Percentiles rank a stretch among this genome's conserved stretches.
Evolutionary conservation across 2,329 filamentous ascomycete genomes (phyloP).

Genomic region (Alternaria hordeiaustralica): DNA sequence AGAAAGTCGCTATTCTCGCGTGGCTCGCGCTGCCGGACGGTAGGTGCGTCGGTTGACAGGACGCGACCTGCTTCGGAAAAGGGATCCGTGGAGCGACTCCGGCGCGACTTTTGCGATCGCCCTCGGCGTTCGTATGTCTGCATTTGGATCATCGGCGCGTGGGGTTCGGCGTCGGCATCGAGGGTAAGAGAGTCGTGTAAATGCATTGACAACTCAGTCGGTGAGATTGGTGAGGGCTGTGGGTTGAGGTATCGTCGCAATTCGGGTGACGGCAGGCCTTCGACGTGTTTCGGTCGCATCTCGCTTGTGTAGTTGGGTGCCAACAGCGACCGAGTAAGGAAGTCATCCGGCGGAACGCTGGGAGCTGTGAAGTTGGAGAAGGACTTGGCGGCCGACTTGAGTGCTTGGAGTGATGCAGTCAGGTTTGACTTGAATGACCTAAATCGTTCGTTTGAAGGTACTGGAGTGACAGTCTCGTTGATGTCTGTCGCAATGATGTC

Average conservation of each 20-base stretch:
- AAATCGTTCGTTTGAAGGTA: constrained; percentile 43
- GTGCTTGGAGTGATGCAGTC: constrained; percentile 66
- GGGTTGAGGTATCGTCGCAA: constrained; percentile 68
- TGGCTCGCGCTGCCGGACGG: constrained; percentile 65
- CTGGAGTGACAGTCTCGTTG: constrained; percentile 27
- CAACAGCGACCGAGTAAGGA: constrained; percentile 66
- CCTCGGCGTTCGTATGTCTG: constrained; percentile 62
- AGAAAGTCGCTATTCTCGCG: constrained; percentile 70
- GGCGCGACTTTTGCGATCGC: constrained; percentile 36
- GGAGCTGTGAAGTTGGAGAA: constrained; percentile 65
- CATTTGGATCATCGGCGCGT: constrained; percentile 66
- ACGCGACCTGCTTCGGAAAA: constrained; percentile 53
- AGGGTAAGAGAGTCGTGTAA: constrained; percentile 48
- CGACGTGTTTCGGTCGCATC: constrained; percentile 62
- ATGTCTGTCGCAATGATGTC: constrained; percentile 40
- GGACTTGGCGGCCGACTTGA: constrained; percentile 66
- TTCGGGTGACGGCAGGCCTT: constrained; percentile 62
- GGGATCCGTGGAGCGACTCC: constrained; percentile 41
- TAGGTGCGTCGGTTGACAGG: constrained; percentile 47
- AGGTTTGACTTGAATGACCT: constrained; percentile 68
- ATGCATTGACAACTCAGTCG: constrained; percentile 49
- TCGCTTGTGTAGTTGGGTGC: constrained; percentile 66
- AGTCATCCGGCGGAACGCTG: constrained; percentile 63
- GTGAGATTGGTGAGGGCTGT: constrained; percentile 49
- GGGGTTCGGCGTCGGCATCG: constrained; percentile 44